Conservation (phyloP, 1,284 basidiomycete species). For the Ganoderma leucocontextum region DNA sequence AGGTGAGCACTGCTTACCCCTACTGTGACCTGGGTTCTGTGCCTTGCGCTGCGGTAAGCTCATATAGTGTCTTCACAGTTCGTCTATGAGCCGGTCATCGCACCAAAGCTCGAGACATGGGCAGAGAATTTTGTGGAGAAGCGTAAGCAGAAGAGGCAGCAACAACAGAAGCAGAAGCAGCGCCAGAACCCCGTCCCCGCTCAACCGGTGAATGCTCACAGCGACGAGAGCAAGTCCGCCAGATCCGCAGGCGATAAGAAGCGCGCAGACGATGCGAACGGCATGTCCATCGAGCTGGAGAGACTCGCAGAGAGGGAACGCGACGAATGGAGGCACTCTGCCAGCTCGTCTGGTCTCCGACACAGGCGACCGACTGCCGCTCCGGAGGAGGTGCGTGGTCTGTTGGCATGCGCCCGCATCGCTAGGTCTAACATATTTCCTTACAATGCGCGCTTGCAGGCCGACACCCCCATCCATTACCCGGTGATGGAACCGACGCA, state of each 20-base stretch:
- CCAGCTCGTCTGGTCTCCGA: constrained; percentile 46
- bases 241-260: constrained; percentile 22
- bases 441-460: constrained; percentile 39
- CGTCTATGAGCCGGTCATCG: constrained; percentile 71
- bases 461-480: constrained; percentile 52
- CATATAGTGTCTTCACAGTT: constrained; percentile 46
- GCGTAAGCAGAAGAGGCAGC: constrained; percentile 43
- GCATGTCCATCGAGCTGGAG: constrained; percentile 54
- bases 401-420: neutral
- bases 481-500: constrained; percentile 57
- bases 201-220: constrained; percentile 21
- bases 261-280: constrained; percentile 28
- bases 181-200: constrained; percentile 34
- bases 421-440: neutral
- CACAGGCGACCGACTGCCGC: constrained; percentile 45
- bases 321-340: constrained; percentile 58
- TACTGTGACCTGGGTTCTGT: neutral
- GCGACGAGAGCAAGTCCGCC: neutral
- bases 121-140: constrained; percentile 53
- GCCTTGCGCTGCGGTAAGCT: constrained; percentile 5
- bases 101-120: constrained; percentile 62
- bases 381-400: constrained; percentile 54
- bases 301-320: constrained; percentile 57
- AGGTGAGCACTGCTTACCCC: constrained; percentile 34
- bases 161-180: constrained; percentile 29